Conservation (phyloP, 495 filamentous ascomycete genomes). For the Podospora sp. region DNA sequence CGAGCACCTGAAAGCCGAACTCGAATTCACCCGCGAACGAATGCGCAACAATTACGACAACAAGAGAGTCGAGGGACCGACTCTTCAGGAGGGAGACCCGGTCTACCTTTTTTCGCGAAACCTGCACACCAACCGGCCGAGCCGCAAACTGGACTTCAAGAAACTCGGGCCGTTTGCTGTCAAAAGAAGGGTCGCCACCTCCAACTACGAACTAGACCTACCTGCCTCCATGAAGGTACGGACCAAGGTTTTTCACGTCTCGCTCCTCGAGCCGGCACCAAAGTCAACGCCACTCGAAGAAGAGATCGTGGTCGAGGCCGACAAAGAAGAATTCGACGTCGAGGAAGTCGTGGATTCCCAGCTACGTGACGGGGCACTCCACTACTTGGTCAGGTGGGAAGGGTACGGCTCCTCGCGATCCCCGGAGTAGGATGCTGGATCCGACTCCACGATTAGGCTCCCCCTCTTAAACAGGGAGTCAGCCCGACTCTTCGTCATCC, state of each 20-base stretch:
- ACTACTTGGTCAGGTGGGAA: too few relatives aligned
- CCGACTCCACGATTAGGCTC: too few relatives aligned
- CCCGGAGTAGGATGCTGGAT: too few relatives aligned
- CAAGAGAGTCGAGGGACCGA: neutral
- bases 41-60: neutral
- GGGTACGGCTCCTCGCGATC: too few relatives aligned
- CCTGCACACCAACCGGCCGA: neutral
- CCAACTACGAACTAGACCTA: neutral
- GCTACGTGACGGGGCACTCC: too few relatives aligned
- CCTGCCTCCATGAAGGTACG: neutral
- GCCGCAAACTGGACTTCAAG: neutral
- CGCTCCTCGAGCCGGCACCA: neutral
- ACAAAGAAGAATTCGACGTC: neutral
- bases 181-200: neutral
- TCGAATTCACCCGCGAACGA: neutral
- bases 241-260: conserved; percentile 1
- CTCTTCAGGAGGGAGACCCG: neutral
- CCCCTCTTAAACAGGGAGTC: too few relatives aligned
- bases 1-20: neutral
- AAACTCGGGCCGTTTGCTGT: neutral
- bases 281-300: neutral
- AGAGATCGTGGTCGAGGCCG: neutral
- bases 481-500: too few relatives aligned
- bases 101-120: neutral
- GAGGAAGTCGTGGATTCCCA: neutral